Evolutionary conservation across 1,139 yeast genomes (phyloP).

Genomic region (Zhuliangozyma blackwelliae): DNA sequence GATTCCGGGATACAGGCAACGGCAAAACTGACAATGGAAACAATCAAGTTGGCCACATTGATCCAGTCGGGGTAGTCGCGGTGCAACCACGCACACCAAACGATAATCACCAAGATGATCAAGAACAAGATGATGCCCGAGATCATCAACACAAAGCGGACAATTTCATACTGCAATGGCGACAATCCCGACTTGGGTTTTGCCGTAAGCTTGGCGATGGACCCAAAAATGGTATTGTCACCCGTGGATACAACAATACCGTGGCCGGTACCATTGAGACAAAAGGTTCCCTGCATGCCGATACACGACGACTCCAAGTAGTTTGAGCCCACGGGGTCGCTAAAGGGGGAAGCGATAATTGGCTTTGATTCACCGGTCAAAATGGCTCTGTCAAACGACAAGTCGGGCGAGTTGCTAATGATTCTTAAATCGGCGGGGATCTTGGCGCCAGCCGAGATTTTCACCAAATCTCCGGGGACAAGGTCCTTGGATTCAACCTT

Average conservation of each 20-base stretch:
- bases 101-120: constrained; percentile 13
- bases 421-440: constrained; percentile 32
- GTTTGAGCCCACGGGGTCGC: constrained; percentile 11
- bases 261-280: constrained; percentile 26
- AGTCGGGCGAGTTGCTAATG: constrained; percentile 20
- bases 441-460: constrained; percentile 23
- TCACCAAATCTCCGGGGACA: constrained; percentile 31
- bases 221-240: constrained; percentile 29
- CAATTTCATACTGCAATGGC: constrained; percentile 28
- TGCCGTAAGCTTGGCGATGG: constrained; percentile 29
- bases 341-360: constrained; percentile 16
- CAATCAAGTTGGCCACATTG: constrained; percentile 27
- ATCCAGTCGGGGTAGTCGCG: constrained; percentile 29
- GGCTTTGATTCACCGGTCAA: constrained; percentile 35
- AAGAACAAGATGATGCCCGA: constrained; percentile 19
- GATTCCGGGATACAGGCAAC: constrained; percentile 37
- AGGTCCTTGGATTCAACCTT: constrained; percentile 18
- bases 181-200: constrained; percentile 26
- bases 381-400: constrained; percentile 31
- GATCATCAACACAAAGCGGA: constrained; percentile 24
- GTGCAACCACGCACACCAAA: constrained; percentile 27
- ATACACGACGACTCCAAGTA: constrained; percentile 37
- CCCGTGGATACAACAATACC: constrained; percentile 32
- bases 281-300: constrained; percentile 45
- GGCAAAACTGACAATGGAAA: constrained; percentile 29